These are phyloP conservation scores for Pseudogymnoascus sp. DNA, from an alignment of 2,329 filamentous ascomycete species.

Conservation along the genomic window DNA sequence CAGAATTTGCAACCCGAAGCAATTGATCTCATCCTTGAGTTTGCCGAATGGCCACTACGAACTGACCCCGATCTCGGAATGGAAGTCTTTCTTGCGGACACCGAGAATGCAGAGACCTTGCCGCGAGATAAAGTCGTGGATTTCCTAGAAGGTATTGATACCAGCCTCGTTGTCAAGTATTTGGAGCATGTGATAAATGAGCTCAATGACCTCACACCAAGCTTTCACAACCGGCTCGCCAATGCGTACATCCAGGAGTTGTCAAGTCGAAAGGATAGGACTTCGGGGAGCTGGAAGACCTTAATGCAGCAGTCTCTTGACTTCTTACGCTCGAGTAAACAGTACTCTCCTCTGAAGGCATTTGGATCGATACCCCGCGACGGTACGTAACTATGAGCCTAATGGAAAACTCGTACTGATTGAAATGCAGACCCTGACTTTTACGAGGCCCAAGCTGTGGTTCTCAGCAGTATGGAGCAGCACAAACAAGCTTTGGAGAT, in stretches of 20 bases:
- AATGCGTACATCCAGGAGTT: slow-evolving; percentile 56
- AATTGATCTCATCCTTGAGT: slow-evolving; percentile 86
- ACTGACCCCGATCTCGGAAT: slow-evolving; percentile 69
- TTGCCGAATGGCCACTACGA: slow-evolving; percentile 78
- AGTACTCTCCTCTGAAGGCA: slow-evolving; percentile 74
- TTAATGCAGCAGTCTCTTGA: slow-evolving; percentile 60
- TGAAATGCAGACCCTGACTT: slow-evolving; percentile 62
- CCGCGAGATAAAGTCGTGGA: slow-evolving; percentile 67
- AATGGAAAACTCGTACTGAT: slow-evolving; percentile 13
- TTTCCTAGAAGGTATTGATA: slow-evolving; percentile 65
- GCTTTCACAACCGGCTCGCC: slow-evolving; percentile 79
- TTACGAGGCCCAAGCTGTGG: slow-evolving; percentile 81
- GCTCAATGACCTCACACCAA: slow-evolving; percentile 73
- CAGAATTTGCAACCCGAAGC: slow-evolving; percentile 79
- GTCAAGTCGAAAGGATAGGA: slow-evolving; percentile 31
- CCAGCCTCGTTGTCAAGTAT: slow-evolving; percentile 68
- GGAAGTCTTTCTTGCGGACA: slow-evolving; percentile 89
- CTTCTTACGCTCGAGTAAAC: slow-evolving; percentile 68
- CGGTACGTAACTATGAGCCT: slow-evolving; percentile 43
- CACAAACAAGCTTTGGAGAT: slow-evolving; percentile 96
- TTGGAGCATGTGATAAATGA: slow-evolving; percentile 87
- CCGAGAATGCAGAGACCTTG: slow-evolving; percentile 86
- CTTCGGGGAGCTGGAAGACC: slow-evolving; percentile 44
- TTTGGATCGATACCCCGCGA: slow-evolving; percentile 72
- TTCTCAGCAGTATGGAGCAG: slow-evolving; percentile 89